Evolutionary conservation across 805 yeast genomes (phyloP).

Genomic region (Dipodascus geniculatus): DNA sequence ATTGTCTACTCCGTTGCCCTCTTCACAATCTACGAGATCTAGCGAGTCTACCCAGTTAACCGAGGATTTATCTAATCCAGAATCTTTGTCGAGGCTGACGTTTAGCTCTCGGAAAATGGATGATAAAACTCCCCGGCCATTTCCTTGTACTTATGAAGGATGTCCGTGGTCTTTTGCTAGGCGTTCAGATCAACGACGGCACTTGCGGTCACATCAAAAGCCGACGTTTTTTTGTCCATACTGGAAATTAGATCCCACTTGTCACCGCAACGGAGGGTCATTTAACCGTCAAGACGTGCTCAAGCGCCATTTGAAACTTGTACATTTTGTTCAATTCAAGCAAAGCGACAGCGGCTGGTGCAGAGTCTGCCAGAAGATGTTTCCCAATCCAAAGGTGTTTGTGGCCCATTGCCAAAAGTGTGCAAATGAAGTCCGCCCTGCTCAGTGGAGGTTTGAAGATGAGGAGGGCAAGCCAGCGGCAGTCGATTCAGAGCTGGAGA

Average conservation of each 20-base stretch:
- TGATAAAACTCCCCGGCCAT: conserved; percentile 18
- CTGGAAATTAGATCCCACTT: conserved; percentile 55
- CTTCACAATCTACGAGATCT: not conserved
- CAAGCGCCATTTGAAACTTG: conserved; percentile 58
- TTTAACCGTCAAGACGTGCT: conserved; percentile 65
- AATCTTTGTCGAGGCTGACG: not conserved
- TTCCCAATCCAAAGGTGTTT: conserved; percentile 42
- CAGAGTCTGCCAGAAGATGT: conserved; percentile 47
- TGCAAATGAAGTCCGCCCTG: conserved; percentile 29
- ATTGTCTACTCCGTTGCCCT: not conserved
- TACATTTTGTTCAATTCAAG: conserved; percentile 45
- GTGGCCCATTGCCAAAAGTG: conserved; percentile 57
- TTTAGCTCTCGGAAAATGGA: not conserved
- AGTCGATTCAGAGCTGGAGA: not conserved
- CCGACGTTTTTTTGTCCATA: conserved; percentile 66
- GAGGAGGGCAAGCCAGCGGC: conserved; percentile 3
- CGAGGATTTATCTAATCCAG: not conserved
- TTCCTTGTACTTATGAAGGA: conserved; percentile 26
- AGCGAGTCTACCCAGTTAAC: not conserved
- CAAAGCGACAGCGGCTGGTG: conserved; percentile 57
- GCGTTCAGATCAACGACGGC: conserved; percentile 58
- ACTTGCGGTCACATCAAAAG: conserved; percentile 49
- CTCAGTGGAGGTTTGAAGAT: conserved; percentile 18
- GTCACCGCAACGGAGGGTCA: conserved; percentile 68
- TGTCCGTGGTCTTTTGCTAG: conserved; percentile 66